Base-by-base conservation (phyloP, 257 asterid genomes). In the Dorcoceras hygrometricum region DNA sequence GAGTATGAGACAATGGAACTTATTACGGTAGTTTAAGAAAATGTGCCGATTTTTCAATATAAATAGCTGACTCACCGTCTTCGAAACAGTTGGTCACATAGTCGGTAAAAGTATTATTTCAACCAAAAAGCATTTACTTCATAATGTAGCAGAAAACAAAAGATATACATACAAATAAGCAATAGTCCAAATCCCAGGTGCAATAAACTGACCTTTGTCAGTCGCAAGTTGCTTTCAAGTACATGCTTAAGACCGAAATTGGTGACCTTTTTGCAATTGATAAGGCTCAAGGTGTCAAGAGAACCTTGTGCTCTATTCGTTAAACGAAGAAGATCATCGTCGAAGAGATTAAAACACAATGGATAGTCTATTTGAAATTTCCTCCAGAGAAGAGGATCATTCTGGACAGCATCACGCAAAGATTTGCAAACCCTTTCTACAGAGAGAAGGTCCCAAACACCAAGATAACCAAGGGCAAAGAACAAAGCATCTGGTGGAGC, bases 311-410 rank as follows among this genome's bases (percentile, higher is more conserved):
- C 92, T 76, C 95, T 82, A 28, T 81, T 59, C 7, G 89, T 81
- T 72, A 91, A 76, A 68, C 64, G 68, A 57, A 84, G 28, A 79
- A 91, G 96, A 74, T 70, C 69, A 62, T 80, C 84, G 75, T 91
- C 78, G 0, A 78, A 82, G 58, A 91, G 73, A 67, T 73, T 77
- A 36, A 23, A 9, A 71, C 77, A 64, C 75, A 82, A 71, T 3
- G 85, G 82, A 75, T 24, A 57, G 46, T 76, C 82, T 63, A 88
- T 78, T 50, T 71, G 67, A 73, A 89, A 51, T 59, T 78, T 78
- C 63, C 81, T 82, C 98, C 98, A 91, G 31, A 89, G 69, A 75
- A 80, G 89, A 34, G 95, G 83, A 66, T 91, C 92, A 32, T 72
- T 75, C 24, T n/a, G 87, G 63, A 91, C 95, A 5, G 82, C 82